Evolutionary conservation across 495 filamentous ascomycete species (phyloP), one percentile per base, ranked within the genome.

Genomic region (Lepraria neglecta): DNA sequence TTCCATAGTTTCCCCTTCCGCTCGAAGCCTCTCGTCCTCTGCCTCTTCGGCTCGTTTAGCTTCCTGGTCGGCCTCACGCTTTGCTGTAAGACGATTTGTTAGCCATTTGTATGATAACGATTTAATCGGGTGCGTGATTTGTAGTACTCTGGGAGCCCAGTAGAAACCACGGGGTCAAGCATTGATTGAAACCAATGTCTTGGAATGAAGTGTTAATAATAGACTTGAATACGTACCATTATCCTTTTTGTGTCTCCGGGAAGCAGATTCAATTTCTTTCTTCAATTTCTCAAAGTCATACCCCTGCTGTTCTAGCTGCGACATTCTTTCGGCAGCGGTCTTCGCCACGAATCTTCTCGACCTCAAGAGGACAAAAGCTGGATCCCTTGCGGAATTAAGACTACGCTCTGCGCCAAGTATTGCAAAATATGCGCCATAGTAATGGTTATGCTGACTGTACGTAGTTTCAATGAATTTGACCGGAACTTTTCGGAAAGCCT

Each of bases 401-500:
- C 69, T 70, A 38, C 71, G 64, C 24, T 77, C 64, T 30, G 74
- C 73, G 54, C 72, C 60, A n/a, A 74, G 73, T n/a, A 82, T 68
- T 3, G 70, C 71, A 43, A 71, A 52, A 63, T 77, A 80, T 11
- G 80, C 64, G 19, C 71, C 69, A 56, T 72, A 80, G 19, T 83
- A 73, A 47, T 74, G 71, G 38, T 65, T 64, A 40, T 75, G 62
- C n/a, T 73, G 62, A 10, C 58, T 59, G 15, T 83, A 67, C 15
- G 70, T 72, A 15, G 68, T 67, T 60, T 77, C 70, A 59, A 84
- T 78, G 67, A 74, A 80, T 38, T 62, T 64, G 27, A 73, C 70
- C 14, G 80, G 78, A 48, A 79, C 72, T 11, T 73, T 45, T 7
- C 69, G 66, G 67, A 82, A 84, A 55, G 81, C 77, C 31, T 76